Evolutionary conservation across 2,329 filamentous ascomycete species (phyloP).

Genomic region (Xylariaceae sp.): DNA sequence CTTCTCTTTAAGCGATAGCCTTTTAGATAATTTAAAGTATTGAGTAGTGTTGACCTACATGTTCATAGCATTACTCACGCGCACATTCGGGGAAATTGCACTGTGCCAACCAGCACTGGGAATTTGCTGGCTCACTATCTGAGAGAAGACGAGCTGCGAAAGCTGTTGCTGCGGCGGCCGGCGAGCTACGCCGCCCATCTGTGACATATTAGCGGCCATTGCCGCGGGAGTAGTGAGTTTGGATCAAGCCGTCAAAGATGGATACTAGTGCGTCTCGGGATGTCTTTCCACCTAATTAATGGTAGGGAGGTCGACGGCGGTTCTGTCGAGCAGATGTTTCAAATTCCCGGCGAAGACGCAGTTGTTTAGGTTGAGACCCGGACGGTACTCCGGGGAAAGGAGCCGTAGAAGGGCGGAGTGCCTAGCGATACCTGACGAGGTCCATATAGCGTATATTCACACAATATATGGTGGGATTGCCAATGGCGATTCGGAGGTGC

Average conservation of each 20-base stretch:
- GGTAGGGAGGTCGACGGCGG: background rate
- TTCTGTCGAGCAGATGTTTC: background rate
- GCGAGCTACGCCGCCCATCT: constrained; percentile 56
- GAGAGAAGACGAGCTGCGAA: constrained; percentile 48
- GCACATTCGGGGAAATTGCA: constrained; percentile 38
- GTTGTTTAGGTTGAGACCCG: background rate
- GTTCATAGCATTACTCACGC: constrained; percentile 43
- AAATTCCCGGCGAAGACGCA: background rate
- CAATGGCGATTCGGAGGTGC: background rate
- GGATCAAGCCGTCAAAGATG: constrained; percentile 22
- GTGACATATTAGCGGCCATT: constrained; percentile 67
- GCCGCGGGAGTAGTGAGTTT: constrained; percentile 45
- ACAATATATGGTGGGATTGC: constrained; percentile 5
- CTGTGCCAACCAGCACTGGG: constrained; percentile 43
- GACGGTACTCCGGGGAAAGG: constrained; percentile 11
- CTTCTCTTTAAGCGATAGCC: background rate
- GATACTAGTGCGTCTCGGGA: background rate
- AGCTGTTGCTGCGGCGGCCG: constrained; percentile 49
- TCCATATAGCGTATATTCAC: constrained; percentile 27
- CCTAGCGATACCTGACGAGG: constrained; percentile 25
- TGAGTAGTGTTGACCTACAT: constrained; percentile 45
- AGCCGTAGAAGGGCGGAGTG: constrained; percentile 24
- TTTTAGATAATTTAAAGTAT: too few species aligned
- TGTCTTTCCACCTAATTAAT: background rate
- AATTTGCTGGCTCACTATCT: constrained; percentile 36